These are phyloP conservation scores for Paraleonurus japonicus DNA, from an alignment of 257 asterid species.

Conservation along the genomic window DNA sequence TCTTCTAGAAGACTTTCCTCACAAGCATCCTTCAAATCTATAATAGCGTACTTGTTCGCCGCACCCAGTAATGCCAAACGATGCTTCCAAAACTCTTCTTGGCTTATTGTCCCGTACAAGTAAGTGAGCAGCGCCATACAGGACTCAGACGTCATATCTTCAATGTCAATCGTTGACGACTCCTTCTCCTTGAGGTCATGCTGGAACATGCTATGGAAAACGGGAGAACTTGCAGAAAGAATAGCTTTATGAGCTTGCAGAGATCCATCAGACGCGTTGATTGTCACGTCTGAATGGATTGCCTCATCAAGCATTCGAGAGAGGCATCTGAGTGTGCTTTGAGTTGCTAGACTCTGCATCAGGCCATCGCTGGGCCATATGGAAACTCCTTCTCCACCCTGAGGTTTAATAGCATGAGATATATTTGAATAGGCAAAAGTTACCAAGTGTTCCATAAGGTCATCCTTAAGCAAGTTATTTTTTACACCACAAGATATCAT, in stretches of 20 bases:
- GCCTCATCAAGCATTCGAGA: constrained; percentile 85
- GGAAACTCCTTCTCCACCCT: constrained; percentile 82
- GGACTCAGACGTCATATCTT: constrained; percentile 78
- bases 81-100: constrained; percentile 87
- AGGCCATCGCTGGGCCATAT: constrained; percentile 70
- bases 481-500: background rate
- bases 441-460: background rate
- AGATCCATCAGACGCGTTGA: constrained; percentile 71
- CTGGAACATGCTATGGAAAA: constrained; percentile 81
- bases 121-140: constrained; percentile 75
- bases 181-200: constrained; percentile 86
- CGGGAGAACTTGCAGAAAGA: constrained; percentile 84
- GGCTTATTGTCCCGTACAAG: constrained; percentile 69
- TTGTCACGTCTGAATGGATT: constrained; percentile 77
- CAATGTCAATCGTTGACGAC: constrained; percentile 68
- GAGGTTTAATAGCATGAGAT: constrained; percentile 20
- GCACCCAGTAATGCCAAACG: constrained; percentile 72
- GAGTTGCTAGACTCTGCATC: constrained; percentile 61
- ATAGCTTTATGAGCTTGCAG: constrained; percentile 76
- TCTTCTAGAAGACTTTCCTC: constrained; percentile 88
- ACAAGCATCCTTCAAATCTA: constrained; percentile 75
- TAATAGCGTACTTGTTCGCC: constrained; percentile 77
- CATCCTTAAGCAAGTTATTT: background rate
- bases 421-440: too few relatives aligned
- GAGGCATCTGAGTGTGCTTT: constrained; percentile 77